Base-by-base conservation (phyloP, 768 basidiomycete genomes). In the Fibroporia radiculosa region DNA sequence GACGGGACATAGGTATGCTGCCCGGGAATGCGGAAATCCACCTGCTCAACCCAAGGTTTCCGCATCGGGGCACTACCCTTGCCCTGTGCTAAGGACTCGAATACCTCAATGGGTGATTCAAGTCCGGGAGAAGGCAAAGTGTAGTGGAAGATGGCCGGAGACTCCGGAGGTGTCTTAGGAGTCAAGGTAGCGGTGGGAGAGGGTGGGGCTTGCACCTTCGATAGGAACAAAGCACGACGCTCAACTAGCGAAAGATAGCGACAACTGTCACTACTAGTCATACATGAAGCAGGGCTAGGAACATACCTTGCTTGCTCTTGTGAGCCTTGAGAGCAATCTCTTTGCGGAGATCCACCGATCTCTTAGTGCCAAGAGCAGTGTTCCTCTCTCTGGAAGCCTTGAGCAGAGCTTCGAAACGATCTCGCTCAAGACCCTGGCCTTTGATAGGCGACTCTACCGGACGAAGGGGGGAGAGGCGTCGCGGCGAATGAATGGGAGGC, bases 261-360 rank as follows among this genome's bases (percentile, higher is more conserved):
- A 22, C 37, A 29, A 27, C 29, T 40, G 37, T 35, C 31, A 24
- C 36, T 14, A 38, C 36, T 16, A 41, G 28, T n/a, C n/a, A 10
- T 24, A 37, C 23, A 28, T n/a, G 4, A 8, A 16, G 49, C 27
- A 33, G 37, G 32, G 44, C n/a, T n/a, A 33, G 32, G 14, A 33
- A 70, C 75, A 54, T 60, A 89, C 88, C 67, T 64, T 86, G 82
- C 67, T 82, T 86, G 58, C 72, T 76, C 66, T 71, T 77, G 63
- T 87, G 84, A 40, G 72, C 74, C 62, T 80, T 85, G 45, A 83
- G 62, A 10, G 82, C 80, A 40, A 85, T 77, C 63, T 88, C 82
- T 64, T 79, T 85, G 52, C 82, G 78, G 40, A 89, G 71, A 63
- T 84, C 76, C 18, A 67, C 67, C 22, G 62, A 62, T 60, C 65